Base-by-base conservation (phyloP, 169 alveolate species). In the Theileria equi region DNA sequence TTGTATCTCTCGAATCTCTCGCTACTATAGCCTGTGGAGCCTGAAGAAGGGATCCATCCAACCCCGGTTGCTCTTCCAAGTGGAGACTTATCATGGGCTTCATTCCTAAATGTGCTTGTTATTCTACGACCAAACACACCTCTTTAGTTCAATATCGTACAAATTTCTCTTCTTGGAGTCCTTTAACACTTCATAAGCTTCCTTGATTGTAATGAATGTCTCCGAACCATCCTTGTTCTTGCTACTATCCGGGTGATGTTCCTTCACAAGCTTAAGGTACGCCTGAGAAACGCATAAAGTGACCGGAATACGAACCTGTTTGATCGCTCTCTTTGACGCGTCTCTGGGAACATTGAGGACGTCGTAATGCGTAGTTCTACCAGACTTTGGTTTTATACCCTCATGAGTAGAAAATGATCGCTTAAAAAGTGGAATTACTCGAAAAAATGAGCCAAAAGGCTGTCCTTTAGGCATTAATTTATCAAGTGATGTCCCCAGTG, bases 151-250 rank as follows among this genome's bases (percentile, higher is more conserved):
- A 19, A 17, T 45, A 36, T 77, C 81, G 16, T 77, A 77, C 34
- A 5, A 21, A 31, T 29, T 68, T 28, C 86, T 36, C 28, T 58
- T 25, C 17, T 0, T 32, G 26, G 65, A 45, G 64, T 77, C 81
- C 23, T 26, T 44, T 10, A 77, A 49, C 1, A 29, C 35, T 7
- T 77, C 86, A 28, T 77, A 81, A 5, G 86, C 78, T 13, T 77
- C 81, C 68, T 67, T 77, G 68, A 77, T 77, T 31, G 70, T 45
- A 2, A 77, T 57, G 76, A 77, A 77, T 17, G 67, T 62, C 1
- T 44, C 28, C 11, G 47, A 58, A 25, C 70, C 59, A 53, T 62
- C 65, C 1, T 21, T 38, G 32, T 36, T 38, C 23, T 57, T 67
- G 67, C 59, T 66, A 0, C 54, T 26, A 35, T 77, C 86, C 2